These are phyloP conservation scores for Lentithecium fluviatile DNA, from an alignment of 495 filamentous ascomycete species.

Conservation along the genomic window DNA sequence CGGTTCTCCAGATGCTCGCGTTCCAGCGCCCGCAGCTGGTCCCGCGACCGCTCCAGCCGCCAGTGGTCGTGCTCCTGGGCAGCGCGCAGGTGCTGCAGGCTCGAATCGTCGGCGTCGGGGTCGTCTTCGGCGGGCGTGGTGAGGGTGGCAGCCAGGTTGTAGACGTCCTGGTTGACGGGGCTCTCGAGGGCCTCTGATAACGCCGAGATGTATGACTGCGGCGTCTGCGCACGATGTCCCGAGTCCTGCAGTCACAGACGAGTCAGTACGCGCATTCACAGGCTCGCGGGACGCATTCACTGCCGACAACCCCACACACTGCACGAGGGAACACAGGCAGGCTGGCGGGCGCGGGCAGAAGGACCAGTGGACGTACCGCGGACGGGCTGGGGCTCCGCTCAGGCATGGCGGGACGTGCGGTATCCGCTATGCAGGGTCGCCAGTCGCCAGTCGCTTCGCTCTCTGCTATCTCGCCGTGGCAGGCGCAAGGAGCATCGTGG, in stretches of 20 bases:
- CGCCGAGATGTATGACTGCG: constrained; percentile 40
- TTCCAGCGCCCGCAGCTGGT: constrained; percentile 23
- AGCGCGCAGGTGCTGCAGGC: constrained; percentile 56
- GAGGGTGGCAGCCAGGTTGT: constrained; percentile 50
- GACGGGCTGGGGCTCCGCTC: background rate
- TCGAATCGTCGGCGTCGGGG: constrained; percentile 52
- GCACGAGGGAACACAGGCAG: background rate
- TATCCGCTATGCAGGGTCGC: background rate
- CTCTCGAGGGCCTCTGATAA: constrained; percentile 43
- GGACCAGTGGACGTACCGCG: background rate
- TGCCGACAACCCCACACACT: background rate
- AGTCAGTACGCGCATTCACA: constrained; percentile 2
- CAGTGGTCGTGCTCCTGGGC: constrained; percentile 41
- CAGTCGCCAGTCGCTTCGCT: background rate
- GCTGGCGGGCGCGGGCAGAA: background rate
- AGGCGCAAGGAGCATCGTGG: background rate
- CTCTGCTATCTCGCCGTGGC: background rate
- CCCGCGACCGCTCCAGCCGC: constrained; percentile 33
- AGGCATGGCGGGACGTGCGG: background rate
- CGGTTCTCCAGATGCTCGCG: constrained; percentile 23
- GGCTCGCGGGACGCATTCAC: too few relatives aligned
- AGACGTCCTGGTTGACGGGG: constrained; percentile 42
- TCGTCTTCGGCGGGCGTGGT: constrained; percentile 53
- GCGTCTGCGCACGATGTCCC: constrained; percentile 27
- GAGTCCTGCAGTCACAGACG: constrained; percentile 25